phyloP scores from a whole-genome alignment of 2,329 filamentous ascomycete genomes.

The Fusarium paranaense region DNA sequence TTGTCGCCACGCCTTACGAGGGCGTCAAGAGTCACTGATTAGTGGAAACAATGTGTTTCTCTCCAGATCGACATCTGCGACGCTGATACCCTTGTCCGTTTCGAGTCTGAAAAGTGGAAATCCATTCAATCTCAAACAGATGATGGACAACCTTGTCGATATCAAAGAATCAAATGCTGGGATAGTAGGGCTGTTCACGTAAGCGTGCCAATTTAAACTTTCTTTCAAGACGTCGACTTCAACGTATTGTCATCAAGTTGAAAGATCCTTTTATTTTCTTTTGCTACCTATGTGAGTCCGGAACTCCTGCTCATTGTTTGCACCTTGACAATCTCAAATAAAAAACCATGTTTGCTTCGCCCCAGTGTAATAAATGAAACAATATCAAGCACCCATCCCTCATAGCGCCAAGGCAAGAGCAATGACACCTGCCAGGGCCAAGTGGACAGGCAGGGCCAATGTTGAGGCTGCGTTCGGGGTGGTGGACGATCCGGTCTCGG shows the following conservation, averaged over 20 bases:
- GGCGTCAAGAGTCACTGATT: background rate
- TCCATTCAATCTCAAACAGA: background rate
- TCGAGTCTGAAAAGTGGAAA: background rate
- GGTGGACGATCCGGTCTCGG: slow-evolving; percentile 8
- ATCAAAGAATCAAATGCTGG: background rate
- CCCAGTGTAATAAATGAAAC: slow-evolving; percentile 19
- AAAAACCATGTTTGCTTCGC: slow-evolving; percentile 4
- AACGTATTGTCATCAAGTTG: background rate
- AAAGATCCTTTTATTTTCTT: slow-evolving; percentile 12
- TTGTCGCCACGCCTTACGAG: background rate
- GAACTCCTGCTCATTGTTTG: slow-evolving; percentile 11
- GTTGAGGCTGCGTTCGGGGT: slow-evolving; percentile 32
- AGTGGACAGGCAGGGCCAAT: slow-evolving; percentile 18
- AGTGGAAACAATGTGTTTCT: background rate
- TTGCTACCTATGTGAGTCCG: slow-evolving; percentile 9
- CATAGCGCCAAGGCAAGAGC: slow-evolving; percentile 26
- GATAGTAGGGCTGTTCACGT: background rate
- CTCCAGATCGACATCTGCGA: background rate
- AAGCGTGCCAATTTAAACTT: background rate
- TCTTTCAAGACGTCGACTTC: background rate
- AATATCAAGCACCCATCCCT: background rate
- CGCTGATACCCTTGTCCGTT: background rate
- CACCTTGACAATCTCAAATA: slow-evolving; percentile 13
- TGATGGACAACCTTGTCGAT: background rate
- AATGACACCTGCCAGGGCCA: slow-evolving; percentile 27